Evolutionary conservation across 2,329 filamentous ascomycete species (phyloP).

Genomic region (Xylaria sp.): DNA sequence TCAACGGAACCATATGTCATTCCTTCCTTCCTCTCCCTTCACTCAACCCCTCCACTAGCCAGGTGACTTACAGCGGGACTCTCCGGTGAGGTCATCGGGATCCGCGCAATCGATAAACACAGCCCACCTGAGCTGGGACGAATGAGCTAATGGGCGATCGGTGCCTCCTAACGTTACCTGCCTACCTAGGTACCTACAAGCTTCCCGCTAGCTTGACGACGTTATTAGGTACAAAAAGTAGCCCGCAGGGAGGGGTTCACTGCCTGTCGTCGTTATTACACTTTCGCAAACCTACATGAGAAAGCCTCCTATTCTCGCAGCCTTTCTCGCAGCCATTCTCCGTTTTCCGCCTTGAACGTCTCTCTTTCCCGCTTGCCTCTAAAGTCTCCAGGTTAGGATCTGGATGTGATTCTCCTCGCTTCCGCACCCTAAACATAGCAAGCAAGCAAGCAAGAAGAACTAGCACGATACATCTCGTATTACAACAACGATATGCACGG

Average conservation of each 20-base stretch:
- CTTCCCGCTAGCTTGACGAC: neutral
- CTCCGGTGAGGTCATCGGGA: constrained; percentile 40
- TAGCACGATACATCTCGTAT: too few relatives aligned
- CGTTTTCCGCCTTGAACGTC: neutral
- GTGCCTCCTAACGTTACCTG: neutral
- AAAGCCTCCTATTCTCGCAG: constrained; percentile 7
- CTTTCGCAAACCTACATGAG: constrained; percentile 7
- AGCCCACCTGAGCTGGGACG: constrained; percentile 29
- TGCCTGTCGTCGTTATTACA: constrained; percentile 2
- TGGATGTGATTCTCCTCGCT: constrained; percentile 8
- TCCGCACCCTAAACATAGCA: neutral
- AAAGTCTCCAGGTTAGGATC: neutral
- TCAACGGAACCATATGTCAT: constrained; percentile 12
- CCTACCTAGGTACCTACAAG: neutral
- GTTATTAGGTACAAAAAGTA: constrained; percentile 12
- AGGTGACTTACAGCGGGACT: constrained; percentile 18
- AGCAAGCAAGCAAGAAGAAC: too few relatives aligned
- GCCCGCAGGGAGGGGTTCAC: constrained; percentile 21
- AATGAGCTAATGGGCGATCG: constrained; percentile 6
- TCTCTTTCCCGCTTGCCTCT: neutral
- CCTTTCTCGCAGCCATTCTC: neutral
- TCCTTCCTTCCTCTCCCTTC: neutral
- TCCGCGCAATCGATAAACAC: constrained; percentile 39
- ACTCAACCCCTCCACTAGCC: neutral
- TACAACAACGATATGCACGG: constrained; percentile 43